Conservation (phyloP, 2,329 filamentous ascomycete species). For the Cladosporium sp. region DNA sequence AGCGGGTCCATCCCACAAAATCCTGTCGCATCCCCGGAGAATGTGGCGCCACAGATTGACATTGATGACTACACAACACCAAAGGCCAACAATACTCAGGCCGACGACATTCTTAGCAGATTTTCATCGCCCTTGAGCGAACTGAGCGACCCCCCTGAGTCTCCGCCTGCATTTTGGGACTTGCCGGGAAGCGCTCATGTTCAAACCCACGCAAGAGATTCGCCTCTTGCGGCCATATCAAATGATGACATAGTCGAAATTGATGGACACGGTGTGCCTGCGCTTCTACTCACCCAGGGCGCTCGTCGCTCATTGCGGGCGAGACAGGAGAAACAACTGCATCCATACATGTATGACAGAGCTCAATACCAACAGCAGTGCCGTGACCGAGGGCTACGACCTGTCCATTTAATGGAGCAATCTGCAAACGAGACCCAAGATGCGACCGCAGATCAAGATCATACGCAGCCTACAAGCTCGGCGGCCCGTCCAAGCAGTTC, state of each 20-base stretch:
- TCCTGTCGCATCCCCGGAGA: neutral
- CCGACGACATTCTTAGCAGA: neutral
- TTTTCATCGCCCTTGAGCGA: conserved; percentile 8
- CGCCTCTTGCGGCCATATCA: neutral
- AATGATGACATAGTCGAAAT: neutral
- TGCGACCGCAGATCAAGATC: conserved; percentile 2
- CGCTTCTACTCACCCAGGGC: conserved; percentile 4
- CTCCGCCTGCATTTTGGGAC: neutral
- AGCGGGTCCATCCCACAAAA: neutral
- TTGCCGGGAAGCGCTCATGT: neutral
- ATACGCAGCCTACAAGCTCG: neutral
- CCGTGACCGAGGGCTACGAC: conserved; percentile 40
- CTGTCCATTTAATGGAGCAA: conserved; percentile 33
- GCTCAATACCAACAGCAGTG: conserved; percentile 41
- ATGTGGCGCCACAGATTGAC: neutral
- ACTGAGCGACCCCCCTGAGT: conserved; percentile 7
- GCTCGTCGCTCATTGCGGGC: conserved; percentile 32
- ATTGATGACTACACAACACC: neutral
- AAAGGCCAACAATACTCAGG: neutral
- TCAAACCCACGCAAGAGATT: neutral
- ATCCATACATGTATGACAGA: conserved; percentile 45
- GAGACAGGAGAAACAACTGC: conserved; percentile 45
- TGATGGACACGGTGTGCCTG: neutral
- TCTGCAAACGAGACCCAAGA: conserved; percentile 12
- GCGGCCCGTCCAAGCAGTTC: conserved; percentile 2